Evolutionary conservation across 257 asterid genomes (phyloP).

Genomic region (Plantago major): DNA sequence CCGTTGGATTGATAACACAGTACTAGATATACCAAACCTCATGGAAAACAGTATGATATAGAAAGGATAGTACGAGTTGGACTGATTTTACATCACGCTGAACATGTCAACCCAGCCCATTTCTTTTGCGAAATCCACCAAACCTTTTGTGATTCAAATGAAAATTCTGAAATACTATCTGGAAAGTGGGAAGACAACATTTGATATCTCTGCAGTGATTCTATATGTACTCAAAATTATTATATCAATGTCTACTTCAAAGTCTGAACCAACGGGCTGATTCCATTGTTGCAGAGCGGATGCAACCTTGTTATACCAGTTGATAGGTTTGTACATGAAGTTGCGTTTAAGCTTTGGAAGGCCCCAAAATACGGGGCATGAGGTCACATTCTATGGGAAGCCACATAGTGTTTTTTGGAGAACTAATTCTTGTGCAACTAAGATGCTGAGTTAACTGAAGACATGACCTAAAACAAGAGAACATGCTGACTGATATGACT

Average conservation of each 20-base stretch:
- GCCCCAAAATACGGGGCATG: constrained; percentile 97
- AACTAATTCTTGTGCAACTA: not conserved
- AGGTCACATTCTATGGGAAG: constrained; percentile 15
- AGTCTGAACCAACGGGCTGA: constrained; percentile 6
- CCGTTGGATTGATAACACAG: too few relatives aligned
- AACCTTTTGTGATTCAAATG: too few relatives aligned
- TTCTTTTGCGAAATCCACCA: too few relatives aligned
- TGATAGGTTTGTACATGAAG: constrained; percentile 80
- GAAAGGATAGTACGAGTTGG: too few relatives aligned
- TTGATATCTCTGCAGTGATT: not conserved
- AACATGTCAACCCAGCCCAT: too few relatives aligned
- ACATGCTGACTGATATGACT: too few relatives aligned
- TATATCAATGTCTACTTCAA: not conserved
- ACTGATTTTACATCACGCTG: too few relatives aligned
- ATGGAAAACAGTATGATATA: too few relatives aligned
- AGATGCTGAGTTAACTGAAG: not conserved
- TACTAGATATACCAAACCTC: too few relatives aligned
- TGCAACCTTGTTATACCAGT: constrained; percentile 78
- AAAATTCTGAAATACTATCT: too few relatives aligned
- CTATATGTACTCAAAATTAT: not conserved
- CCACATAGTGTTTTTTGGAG: not conserved
- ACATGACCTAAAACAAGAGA: not conserved
- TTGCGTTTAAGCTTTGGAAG: constrained; percentile 94
- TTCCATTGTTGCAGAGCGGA: constrained; percentile 45
- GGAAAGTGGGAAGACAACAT: too few relatives aligned